Base-by-base conservation (phyloP, 2,329 filamentous ascomycete species). In the Westerdykella sp. region DNA sequence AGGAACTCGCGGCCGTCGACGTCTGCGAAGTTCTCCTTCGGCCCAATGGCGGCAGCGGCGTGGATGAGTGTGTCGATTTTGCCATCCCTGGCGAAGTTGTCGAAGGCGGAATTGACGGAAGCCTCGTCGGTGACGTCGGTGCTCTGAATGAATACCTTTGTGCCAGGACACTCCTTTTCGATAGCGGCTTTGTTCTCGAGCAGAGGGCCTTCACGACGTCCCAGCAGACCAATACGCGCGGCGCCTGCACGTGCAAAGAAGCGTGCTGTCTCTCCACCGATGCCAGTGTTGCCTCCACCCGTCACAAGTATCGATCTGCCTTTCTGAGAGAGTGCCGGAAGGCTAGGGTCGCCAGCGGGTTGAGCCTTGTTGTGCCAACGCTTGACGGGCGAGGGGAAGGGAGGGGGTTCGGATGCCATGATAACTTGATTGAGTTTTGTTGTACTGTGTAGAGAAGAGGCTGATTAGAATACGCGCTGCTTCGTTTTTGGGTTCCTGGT, bases 171-270 rank as follows among this genome's bases (percentile, higher is more conserved):
- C 10, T 53, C 44, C 5, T 43, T 30, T 4, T 56, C 36, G 18
- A 67, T 57, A 3, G 60, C 55, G 1, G 74, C 55, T 32, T 60
- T 55, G 12, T 65, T 51, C 47, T 62, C 68, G 10, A 63, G 56
- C 3, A 63, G 48, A 30, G 66, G 51, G 49, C 58, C 31, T 60
- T 49, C 46, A 18, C 52, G 57, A 15, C 73, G 69, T 18, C 72
- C 73, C 1, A 75, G 51, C 6, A 77, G 60, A 7, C 63, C 65
- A 38, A 77, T 71, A 0, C 59, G 57, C 35, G 65, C 55, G 1
- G 72, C 72, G 6, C 72, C 70, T 43, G 73, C 71, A 48, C 57
- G 37, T 10, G 72, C 72, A 41, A 75, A 76, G 47, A 52, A 56
- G 18, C 40, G 55, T 5, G 71, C 70, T 5, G 67, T 74, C 38